phyloP scores from a whole-genome alignment of 2,329 filamentous ascomycete genomes.

The Phoma sp. region DNA sequence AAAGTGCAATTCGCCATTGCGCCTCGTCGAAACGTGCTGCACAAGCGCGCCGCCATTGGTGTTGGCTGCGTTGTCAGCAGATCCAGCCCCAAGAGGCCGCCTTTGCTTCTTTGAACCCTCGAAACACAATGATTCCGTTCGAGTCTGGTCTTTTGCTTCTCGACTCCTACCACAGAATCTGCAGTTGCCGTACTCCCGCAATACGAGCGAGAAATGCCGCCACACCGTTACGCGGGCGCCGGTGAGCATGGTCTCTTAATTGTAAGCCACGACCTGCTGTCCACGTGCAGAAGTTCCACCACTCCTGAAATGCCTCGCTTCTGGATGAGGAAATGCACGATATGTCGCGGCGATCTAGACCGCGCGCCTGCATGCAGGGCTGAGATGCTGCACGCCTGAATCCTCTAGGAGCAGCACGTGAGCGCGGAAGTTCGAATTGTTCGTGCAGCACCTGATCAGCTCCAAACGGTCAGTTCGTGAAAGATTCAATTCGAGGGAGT shows the following conservation, averaged over 20 bases:
- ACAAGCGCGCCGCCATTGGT: neutral
- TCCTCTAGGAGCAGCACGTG: too few species aligned
- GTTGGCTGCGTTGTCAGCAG: too few species aligned
- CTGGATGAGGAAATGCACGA: constrained; percentile 6
- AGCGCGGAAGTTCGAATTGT: too few species aligned
- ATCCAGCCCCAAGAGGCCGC: too few species aligned
- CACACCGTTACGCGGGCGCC: neutral
- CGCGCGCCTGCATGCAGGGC: neutral
- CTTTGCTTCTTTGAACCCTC: neutral
- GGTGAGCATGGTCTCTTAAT: neutral
- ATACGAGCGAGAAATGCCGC: neutral
- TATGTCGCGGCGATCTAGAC: constrained; percentile 1
- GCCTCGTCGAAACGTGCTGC: constrained; percentile 8
- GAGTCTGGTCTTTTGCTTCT: too few species aligned
- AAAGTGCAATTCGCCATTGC: neutral
- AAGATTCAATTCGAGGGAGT: too few species aligned
- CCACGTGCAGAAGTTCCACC: constrained; percentile 6
- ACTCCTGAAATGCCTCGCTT: neutral
- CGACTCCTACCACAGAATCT: neutral
- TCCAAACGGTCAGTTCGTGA: too few species aligned
- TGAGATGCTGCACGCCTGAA: neutral
- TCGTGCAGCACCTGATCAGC: too few species aligned
- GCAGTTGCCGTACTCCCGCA: neutral
- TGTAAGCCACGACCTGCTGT: too few species aligned
- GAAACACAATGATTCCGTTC: too few species aligned